Evolutionary conservation across 2,329 filamentous ascomycete genomes (phyloP), one percentile per base, ranked within the genome.

Genomic region (Bipolaris sorokiniana): DNA sequence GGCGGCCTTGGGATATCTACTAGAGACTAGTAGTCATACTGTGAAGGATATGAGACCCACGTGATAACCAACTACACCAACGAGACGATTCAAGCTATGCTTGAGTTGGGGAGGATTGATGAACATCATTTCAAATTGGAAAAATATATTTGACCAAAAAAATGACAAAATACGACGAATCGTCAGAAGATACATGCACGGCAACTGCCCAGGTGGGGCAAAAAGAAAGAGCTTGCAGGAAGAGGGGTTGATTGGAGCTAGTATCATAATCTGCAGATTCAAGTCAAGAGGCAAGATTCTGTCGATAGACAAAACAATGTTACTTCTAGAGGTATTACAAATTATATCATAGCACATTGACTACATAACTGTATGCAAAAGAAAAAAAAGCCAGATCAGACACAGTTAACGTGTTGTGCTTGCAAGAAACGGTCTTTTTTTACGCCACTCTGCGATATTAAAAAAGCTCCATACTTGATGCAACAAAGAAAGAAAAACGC

Each of bases 21-120:
- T 60, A 40, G 50, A 50, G 51, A 28, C 15, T 61, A 69, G 54
- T 52, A 72, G 67, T 73, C 71, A 73, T 67, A 70, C 55, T 31
- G 22, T 56, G 57, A 48, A 48, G 47, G 52, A 58, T 72, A 72
- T 73, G 71, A 73, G 71, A 73, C 70, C 70, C 64, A 73, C 70
- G 69, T 73, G 69, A 73, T 72, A 72, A 73, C 69, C 70, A 62
- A 72, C 71, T 73, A 73, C 70, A 73, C 71, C 68, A 72, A 73
- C 63, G 70, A 72, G 65, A 68, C 68, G 40, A 28, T 48, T 37
- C 18, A 37, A 47, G 28, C 42, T 20, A 44, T 22, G 46, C 33
- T 28, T 26, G 22, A 45, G 44, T 47, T 22, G 45, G 36, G 54
- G 34, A 36, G 58, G 38, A 51, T 42, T 20, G 50, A 42, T 57